phyloP scores from a whole-genome alignment of 805 yeast species.

The Wickerhamiella bombiphila region DNA sequence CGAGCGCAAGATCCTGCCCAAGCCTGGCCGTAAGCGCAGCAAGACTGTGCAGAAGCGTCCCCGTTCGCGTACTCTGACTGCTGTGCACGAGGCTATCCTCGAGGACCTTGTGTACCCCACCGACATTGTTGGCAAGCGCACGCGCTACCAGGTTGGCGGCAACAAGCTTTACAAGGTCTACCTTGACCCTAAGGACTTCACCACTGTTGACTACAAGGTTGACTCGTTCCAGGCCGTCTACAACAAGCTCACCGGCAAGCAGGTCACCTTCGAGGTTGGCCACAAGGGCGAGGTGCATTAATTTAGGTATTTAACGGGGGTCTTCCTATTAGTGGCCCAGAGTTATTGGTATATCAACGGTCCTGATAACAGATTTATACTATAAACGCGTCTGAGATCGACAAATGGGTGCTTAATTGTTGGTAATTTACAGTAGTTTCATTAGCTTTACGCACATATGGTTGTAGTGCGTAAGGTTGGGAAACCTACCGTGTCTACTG shows the following conservation, averaged over 20 bases:
- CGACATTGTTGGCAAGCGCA: slow-evolving; percentile 98
- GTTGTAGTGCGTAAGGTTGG: too few relatives aligned
- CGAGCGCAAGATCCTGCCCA: slow-evolving; percentile 98
- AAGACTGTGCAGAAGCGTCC: slow-evolving; percentile 98
- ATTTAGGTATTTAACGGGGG: not conserved
- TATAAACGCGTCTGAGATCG: too few relatives aligned
- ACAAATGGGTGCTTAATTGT: too few relatives aligned
- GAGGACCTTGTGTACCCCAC: slow-evolving; percentile 99
- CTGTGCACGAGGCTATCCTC: slow-evolving; percentile 96
- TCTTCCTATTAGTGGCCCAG: too few relatives aligned
- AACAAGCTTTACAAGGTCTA: slow-evolving; percentile 94
- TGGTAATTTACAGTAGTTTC: too few relatives aligned
- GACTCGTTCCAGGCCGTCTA: slow-evolving; percentile 98
- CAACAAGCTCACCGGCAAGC: slow-evolving; percentile 98
- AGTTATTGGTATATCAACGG: too few relatives aligned
- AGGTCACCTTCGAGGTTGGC: slow-evolving; percentile 87
- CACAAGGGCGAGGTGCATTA: slow-evolving; percentile 18
- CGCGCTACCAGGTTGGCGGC: slow-evolving; percentile 98
- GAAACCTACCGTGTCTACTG: too few relatives aligned
- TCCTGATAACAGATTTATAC: too few relatives aligned
- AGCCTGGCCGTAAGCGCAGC: slow-evolving; percentile 81
- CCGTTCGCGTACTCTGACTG: slow-evolving; percentile 97
- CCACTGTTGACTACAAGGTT: slow-evolving; percentile 94
- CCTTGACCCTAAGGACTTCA: slow-evolving; percentile 95
- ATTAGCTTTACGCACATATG: too few relatives aligned